phyloP scores from a whole-genome alignment of 1,284 basidiomycete species.

The Mycosarcoma mackinlayi region DNA sequence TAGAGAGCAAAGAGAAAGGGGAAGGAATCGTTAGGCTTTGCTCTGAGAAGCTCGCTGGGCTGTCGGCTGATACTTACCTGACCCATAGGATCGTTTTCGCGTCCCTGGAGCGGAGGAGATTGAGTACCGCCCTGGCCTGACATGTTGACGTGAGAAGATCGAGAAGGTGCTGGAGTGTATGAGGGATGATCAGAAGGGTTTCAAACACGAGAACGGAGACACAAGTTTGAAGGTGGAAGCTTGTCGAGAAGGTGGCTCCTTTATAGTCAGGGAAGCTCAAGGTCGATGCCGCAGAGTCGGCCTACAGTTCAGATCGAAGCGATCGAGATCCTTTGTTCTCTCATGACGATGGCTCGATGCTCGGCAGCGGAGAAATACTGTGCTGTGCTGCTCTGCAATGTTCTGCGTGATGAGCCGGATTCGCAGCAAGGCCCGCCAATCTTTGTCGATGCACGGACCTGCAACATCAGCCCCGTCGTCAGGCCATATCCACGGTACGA shows the following conservation, averaged over 20 bases:
- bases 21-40: background rate
- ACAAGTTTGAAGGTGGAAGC: no score
- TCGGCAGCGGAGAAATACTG: no score
- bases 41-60: background rate
- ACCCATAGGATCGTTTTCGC: slow-evolving; percentile 52
- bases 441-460: no score
- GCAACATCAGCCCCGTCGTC: no score
- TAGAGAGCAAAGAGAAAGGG: slow-evolving; percentile 4
- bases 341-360: slow-evolving; percentile 7
- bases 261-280: background rate
- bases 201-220: no score
- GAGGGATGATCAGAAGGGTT: no score
- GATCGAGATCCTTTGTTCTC: slow-evolving; percentile 4
- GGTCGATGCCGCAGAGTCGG: no score
- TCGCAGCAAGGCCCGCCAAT: background rate
- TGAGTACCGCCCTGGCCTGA: slow-evolving; percentile 44
- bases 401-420: background rate
- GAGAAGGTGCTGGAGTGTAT: background rate
- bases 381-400: background rate
- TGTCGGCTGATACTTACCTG: slow-evolving; percentile 32
- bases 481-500: no score
- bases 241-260: background rate
- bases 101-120: slow-evolving; percentile 49
- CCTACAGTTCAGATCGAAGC: no score
- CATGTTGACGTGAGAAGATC: slow-evolving; percentile 14